Conservation (phyloP, 208 protist species). For the Trypanosoma congolense region DNA sequence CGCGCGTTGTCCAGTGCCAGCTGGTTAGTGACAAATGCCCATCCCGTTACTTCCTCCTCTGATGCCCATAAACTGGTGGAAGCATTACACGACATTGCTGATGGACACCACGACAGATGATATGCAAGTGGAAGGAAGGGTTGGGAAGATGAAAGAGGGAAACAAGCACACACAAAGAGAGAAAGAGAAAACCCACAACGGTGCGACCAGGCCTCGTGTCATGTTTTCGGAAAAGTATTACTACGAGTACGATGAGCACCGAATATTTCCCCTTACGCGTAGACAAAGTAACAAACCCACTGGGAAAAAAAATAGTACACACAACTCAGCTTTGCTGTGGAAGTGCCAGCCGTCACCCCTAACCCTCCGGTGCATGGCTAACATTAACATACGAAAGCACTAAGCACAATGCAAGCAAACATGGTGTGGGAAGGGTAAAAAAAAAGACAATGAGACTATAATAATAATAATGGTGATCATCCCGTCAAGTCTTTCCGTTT, state of each 20-base stretch:
- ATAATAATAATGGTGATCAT: neutral
- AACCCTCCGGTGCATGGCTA: too few species aligned
- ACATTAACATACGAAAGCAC: neutral
- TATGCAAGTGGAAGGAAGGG: neutral
- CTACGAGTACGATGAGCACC: too few species aligned
- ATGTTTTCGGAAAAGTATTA: too few species aligned
- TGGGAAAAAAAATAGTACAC: neutral
- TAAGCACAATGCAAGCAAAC: constrained; percentile 1
- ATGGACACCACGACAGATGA: neutral
- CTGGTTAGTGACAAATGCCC: constrained; percentile 23
- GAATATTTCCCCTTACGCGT: neutral
- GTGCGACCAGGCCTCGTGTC: too few species aligned
- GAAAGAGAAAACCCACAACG: neutral
- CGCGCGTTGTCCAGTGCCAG: constrained; percentile 16
- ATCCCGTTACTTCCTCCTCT: constrained; percentile 21
- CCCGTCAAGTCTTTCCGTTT: too few species aligned
- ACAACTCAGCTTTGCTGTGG: neutral
- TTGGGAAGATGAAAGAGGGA: neutral
- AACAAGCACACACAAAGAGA: neutral
- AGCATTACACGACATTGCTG: neutral
- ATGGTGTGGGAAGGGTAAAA: neutral
- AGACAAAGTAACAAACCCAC: neutral
- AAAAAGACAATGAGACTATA: neutral
- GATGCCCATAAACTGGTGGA: neutral
- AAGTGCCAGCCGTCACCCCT: too few species aligned